Percentiles rank a stretch among this genome's conserved stretches.
These are phyloP conservation scores for Jaapia argillacea DNA, from an alignment of 768 basidiomycete species.

Conservation along the genomic window DNA sequence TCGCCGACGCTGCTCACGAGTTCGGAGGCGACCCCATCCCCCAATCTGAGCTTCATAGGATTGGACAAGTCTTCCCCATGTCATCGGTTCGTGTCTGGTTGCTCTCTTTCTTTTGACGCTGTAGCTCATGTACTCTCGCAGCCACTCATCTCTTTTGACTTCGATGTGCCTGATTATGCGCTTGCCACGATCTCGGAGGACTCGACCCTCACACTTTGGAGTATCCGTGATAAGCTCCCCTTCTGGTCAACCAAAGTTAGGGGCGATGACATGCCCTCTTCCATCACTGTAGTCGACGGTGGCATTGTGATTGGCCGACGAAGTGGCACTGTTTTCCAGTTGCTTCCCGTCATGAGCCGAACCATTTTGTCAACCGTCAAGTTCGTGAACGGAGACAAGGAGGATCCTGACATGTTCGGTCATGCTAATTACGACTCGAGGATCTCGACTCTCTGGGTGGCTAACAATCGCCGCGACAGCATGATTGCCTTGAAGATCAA, in stretches of 20 bases:
- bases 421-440: conserved; percentile 79
- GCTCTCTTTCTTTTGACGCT: neutral
- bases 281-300: conserved; percentile 75
- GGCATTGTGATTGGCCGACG: conserved; percentile 80
- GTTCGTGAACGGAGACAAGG: conserved; percentile 59
- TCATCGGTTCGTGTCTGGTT: conserved; percentile 45
- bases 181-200: conserved; percentile 78
- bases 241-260: conserved; percentile 70
- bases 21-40: conserved; percentile 57
- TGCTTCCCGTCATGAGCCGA: conserved; percentile 67
- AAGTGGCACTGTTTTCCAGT: conserved; percentile 78
- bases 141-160: conserved; percentile 80
- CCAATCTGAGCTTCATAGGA: conserved; percentile 58
- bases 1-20: conserved; percentile 48
- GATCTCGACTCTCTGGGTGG: conserved; percentile 83
- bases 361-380: conserved; percentile 68
- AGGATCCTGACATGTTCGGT: conserved; percentile 82
- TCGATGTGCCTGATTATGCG: conserved; percentile 67
- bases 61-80: conserved; percentile 58
- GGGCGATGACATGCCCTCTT: conserved; percentile 76
- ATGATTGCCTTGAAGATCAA: conserved; percentile 72
- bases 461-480: conserved; percentile 77
- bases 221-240: conserved; percentile 63
- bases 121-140: conserved; percentile 17
- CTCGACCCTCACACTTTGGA: conserved; percentile 76